A percentile compares a stretch with the other conserved stretches of the same genome.
These are phyloP conservation scores for Monilinia fructigena DNA, from an alignment of 2,329 filamentous ascomycete genomes.

Conservation along the genomic window DNA sequence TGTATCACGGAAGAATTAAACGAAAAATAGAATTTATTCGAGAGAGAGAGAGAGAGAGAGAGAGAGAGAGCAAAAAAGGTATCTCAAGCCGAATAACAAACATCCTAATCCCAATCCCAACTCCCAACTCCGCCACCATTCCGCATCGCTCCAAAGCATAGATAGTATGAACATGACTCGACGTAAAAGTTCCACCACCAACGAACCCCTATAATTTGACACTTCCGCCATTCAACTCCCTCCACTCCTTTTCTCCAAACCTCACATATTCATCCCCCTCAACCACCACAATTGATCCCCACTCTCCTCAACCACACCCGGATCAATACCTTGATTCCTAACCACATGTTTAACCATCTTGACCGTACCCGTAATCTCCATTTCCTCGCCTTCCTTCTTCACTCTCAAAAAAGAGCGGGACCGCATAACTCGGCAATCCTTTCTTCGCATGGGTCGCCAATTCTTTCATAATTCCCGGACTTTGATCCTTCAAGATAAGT, in stretches of 20 bases:
- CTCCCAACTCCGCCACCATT: too few relatives aligned
- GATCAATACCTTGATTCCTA: slow-evolving; percentile 72
- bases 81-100: too few relatives aligned
- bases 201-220: slow-evolving; percentile 49
- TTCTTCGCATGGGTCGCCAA: slow-evolving; percentile 58
- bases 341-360: slow-evolving; percentile 82
- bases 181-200: neutral
- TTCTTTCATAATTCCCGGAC: slow-evolving; percentile 50
- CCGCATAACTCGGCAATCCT: slow-evolving; percentile 69
- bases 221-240: slow-evolving; percentile 60
- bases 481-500: slow-evolving; percentile 55
- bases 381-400: slow-evolving; percentile 46
- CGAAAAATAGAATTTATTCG: too few relatives aligned
- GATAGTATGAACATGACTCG: too few relatives aligned
- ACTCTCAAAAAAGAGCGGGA: slow-evolving; percentile 75
- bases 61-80: too few relatives aligned
- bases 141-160: too few relatives aligned
- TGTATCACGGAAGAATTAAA: neutral
- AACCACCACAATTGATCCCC: slow-evolving; percentile 54
- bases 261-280: slow-evolving; percentile 64
- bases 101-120: too few relatives aligned
- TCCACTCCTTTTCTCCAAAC: slow-evolving; percentile 69
- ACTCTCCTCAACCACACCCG: slow-evolving; percentile 46
- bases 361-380: slow-evolving; percentile 76
- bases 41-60: too few relatives aligned